Conservation (phyloP, 2,329 filamentous ascomycete species). For the Trichoderma breve region DNA sequence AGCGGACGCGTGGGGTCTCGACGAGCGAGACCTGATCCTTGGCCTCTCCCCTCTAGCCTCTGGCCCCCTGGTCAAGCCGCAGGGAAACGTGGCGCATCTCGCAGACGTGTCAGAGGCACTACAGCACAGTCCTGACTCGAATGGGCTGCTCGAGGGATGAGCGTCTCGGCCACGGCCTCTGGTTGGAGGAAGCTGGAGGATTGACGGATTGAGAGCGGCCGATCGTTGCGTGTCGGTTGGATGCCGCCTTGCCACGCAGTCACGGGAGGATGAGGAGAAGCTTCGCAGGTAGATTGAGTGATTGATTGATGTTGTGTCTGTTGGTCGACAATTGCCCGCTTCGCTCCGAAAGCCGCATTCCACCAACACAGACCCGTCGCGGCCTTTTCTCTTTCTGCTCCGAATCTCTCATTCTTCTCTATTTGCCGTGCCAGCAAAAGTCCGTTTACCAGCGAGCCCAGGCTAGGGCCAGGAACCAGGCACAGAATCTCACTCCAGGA, state of each 20-base stretch:
- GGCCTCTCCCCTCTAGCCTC: background rate
- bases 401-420: background rate
- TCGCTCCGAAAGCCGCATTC: background rate
- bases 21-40: background rate
- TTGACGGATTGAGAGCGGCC: background rate
- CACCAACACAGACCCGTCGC: background rate
- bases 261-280: conserved; percentile 2
- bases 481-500: conserved; percentile 3
- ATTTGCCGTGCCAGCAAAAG: background rate
- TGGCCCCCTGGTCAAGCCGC: background rate
- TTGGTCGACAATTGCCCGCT: background rate
- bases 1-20: conserved; percentile 10
- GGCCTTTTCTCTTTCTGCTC: background rate
- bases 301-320: background rate
- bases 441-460: background rate
- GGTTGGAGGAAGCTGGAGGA: conserved; percentile 5
- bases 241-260: conserved; percentile 10
- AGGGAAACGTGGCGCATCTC: conserved; percentile 20
- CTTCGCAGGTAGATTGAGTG: conserved; percentile 3
- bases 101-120: conserved; percentile 20
- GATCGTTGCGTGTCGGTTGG: background rate
- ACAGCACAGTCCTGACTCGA: conserved; percentile 21
- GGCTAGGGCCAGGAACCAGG: conserved; percentile 13
- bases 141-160: conserved; percentile 7
- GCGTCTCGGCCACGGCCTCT: background rate